phyloP scores from a whole-genome alignment of 371 early-diverging fungal species.

The Sporodiniella umbellata region DNA sequence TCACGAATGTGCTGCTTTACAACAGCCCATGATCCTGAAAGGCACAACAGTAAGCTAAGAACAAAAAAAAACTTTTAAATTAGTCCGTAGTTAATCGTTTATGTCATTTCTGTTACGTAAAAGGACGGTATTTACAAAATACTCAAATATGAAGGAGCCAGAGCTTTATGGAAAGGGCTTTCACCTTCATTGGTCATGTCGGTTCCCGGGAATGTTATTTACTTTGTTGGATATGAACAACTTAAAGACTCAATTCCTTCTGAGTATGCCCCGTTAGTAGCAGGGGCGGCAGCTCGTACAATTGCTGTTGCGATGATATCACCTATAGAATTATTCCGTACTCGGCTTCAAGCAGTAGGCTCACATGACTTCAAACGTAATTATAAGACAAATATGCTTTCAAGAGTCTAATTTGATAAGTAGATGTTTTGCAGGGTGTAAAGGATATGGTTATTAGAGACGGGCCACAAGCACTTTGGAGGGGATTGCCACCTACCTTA shows the following conservation, averaged over 20 bases:
- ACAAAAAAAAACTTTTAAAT: too few relatives aligned
- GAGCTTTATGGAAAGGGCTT: conserved; percentile 84
- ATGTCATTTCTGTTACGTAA: too few relatives aligned
- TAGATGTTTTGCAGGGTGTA: conserved; percentile 61
- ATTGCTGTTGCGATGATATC: conserved; percentile 80
- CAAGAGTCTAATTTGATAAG: background rate
- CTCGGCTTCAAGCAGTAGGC: conserved; percentile 76
- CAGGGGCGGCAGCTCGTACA: conserved; percentile 80
- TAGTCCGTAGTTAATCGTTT: too few relatives aligned
- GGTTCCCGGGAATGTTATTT: conserved; percentile 89
- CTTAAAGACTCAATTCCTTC: conserved; percentile 51
- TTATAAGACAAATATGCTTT: background rate
- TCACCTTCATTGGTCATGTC: conserved; percentile 86
- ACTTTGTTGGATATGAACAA: conserved; percentile 92
- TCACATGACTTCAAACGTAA: conserved; percentile 45
- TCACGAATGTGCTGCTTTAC: conserved; percentile 22
- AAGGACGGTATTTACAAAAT: conserved; percentile 82
- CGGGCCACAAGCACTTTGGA: conserved; percentile 73
- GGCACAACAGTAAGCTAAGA: conserved; percentile 30
- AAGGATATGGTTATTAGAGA: conserved; percentile 53
- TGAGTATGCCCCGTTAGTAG: conserved; percentile 65
- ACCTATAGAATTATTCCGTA: conserved; percentile 88
- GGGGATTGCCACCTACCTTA: conserved; percentile 88
- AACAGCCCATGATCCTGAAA: conserved; percentile 8
- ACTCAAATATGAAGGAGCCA: conserved; percentile 72